Conservation (phyloP, 2,329 filamentous ascomycete species). For the Aspergillus persii region DNA sequence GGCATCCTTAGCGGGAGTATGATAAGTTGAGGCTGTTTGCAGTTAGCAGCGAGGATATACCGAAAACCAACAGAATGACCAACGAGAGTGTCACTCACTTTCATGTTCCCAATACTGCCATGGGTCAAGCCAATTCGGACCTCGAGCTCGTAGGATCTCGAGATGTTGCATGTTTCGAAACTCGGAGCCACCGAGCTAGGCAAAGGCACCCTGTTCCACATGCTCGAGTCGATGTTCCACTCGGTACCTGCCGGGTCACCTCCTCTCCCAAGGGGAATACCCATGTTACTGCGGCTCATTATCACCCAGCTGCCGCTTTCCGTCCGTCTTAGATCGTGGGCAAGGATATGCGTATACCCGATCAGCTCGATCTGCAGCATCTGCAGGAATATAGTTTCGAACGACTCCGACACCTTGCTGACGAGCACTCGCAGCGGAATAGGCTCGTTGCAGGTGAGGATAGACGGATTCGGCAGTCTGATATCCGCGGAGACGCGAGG, state of each 20-base stretch:
- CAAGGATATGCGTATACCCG: slow-evolving; percentile 74
- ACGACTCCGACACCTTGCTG: slow-evolving; percentile 68
- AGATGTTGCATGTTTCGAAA: slow-evolving; percentile 86
- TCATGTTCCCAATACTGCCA: slow-evolving; percentile 56
- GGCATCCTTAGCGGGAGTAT: slow-evolving; percentile 76
- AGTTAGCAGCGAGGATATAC: slow-evolving; percentile 16
- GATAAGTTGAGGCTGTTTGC: slow-evolving; percentile 65
- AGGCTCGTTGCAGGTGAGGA: slow-evolving; percentile 85
- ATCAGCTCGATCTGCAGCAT: slow-evolving; percentile 80
- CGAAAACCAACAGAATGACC: background rate
- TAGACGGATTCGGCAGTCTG: slow-evolving; percentile 79
- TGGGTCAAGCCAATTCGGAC: slow-evolving; percentile 75
- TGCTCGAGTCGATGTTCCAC: slow-evolving; percentile 62
- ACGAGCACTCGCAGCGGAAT: slow-evolving; percentile 77
- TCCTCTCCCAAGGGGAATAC: slow-evolving; percentile 63
- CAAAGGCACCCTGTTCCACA: slow-evolving; percentile 71
- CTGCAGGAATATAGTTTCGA: slow-evolving; percentile 70
- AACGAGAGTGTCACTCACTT: slow-evolving; percentile 38
- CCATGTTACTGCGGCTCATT: slow-evolving; percentile 67
- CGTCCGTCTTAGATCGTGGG: slow-evolving; percentile 68
- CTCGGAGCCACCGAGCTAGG: slow-evolving; percentile 85
- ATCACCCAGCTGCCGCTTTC: slow-evolving; percentile 77
- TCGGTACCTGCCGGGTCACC: slow-evolving; percentile 63
- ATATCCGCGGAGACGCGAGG: slow-evolving; percentile 74
- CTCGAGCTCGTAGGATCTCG: slow-evolving; percentile 78